Evolutionary conservation across 768 basidiomycete genomes (phyloP).

Genomic region (Myochromella boudieri): DNA sequence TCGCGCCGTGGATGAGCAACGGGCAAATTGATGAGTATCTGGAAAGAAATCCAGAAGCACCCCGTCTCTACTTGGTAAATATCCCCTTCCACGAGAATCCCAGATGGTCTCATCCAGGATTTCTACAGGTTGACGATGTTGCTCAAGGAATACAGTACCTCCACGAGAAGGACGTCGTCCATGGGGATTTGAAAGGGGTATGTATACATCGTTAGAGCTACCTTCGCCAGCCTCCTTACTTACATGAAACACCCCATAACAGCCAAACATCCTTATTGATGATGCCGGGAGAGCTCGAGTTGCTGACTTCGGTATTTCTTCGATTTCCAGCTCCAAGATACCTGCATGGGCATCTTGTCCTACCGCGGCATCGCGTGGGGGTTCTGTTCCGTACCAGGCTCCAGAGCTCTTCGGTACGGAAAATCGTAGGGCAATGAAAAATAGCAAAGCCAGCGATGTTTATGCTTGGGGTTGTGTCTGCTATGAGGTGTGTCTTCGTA

Average conservation of each 20-base stretch:
- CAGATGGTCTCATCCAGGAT: too few species aligned
- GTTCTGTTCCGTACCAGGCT: constrained; percentile 17
- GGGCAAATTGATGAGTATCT: not conserved
- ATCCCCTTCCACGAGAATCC: not conserved
- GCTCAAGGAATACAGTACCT: constrained; percentile 31
- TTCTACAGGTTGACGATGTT: constrained; percentile 32
- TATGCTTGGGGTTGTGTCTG: constrained; percentile 17
- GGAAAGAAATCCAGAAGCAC: not conserved
- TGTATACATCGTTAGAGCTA: too few species aligned
- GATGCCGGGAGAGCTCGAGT: constrained; percentile 17
- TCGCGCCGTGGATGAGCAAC: constrained; percentile 1
- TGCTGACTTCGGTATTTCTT: constrained; percentile 23
- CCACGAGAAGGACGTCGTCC: constrained; percentile 27
- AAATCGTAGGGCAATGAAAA: not conserved
- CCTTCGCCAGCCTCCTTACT: not conserved
- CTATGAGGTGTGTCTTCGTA: not conserved
- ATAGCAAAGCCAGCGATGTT: constrained; percentile 16
- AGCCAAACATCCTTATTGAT: constrained; percentile 25
- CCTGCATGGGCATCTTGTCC: constrained; percentile 11
- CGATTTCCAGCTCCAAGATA: constrained; percentile 12
- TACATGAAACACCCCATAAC: not conserved
- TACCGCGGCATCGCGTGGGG: constrained; percentile 3
- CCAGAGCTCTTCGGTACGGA: constrained; percentile 18
- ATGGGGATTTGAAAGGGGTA: constrained; percentile 46
- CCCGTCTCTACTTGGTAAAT: not conserved